These are phyloP conservation scores for Ustilago sp. DNA, from an alignment of 1,284 basidiomycete genomes.

Conservation along the genomic window DNA sequence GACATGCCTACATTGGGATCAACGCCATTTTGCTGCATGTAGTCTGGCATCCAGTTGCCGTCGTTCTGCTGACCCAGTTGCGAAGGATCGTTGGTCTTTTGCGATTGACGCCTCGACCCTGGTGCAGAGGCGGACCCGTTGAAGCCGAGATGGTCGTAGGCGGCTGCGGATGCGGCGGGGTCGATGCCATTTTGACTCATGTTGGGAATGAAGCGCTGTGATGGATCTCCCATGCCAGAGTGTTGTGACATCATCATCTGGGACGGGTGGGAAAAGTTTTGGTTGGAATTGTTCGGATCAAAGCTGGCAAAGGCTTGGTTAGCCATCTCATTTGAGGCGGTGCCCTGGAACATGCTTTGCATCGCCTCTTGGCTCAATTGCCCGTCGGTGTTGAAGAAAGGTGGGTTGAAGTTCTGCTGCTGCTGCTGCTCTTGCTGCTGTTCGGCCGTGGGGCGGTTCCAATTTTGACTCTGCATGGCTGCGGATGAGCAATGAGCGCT, in stretches of 20 bases:
- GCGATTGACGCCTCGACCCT: conserved; percentile 31
- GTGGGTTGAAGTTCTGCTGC: conserved; percentile 33
- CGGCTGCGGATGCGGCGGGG: conserved; percentile 46
- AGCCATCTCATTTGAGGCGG: conserved; percentile 17
- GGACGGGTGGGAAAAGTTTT: conserved; percentile 27
- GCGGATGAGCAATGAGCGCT: not conserved
- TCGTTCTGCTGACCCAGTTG: conserved; percentile 14
- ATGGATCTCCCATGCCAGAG: conserved; percentile 19
- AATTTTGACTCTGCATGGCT: conserved; percentile 42
- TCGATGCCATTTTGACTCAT: conserved; percentile 30
- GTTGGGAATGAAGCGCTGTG: conserved; percentile 24
- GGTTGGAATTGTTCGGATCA: conserved; percentile 19
- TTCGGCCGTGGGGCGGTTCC: conserved; percentile 29
- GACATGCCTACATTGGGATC: conserved; percentile 16
- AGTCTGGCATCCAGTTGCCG: conserved; percentile 25
- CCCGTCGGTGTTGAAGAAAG: conserved; percentile 38
- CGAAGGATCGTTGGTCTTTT: conserved; percentile 23
- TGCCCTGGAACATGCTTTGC: conserved; percentile 36
- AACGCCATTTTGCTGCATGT: conserved; percentile 22
- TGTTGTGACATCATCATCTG: conserved; percentile 46
- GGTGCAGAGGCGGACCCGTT: conserved; percentile 35
- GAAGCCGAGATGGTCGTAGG: conserved; percentile 51
- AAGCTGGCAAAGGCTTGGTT: conserved; percentile 28
- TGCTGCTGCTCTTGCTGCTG: conserved; percentile 27
- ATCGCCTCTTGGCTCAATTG: conserved; percentile 44